These are phyloP conservation scores for Exophiala sp. DNA, from an alignment of 2,329 filamentous ascomycete species.

Conservation along the genomic window DNA sequence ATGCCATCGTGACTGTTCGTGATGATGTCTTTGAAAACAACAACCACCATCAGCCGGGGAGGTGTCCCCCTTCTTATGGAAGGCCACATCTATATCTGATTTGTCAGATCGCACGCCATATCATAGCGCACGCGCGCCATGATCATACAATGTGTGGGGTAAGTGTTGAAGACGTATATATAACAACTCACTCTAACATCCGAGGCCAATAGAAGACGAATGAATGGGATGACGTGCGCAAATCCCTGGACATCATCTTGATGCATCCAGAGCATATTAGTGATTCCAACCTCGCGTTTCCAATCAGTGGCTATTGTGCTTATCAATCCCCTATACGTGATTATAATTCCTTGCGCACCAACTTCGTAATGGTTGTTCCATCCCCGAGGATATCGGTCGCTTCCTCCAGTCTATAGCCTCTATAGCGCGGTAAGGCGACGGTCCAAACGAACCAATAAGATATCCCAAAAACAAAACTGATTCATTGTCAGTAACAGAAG, in stretches of 20 bases:
- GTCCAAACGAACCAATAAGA: slow-evolving; percentile 67
- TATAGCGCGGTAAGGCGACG: slow-evolving; percentile 52
- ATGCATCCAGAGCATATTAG: slow-evolving; percentile 4
- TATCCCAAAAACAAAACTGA: slow-evolving; percentile 53
- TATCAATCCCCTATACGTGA: slow-evolving; percentile 23
- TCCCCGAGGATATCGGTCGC: slow-evolving; percentile 55
- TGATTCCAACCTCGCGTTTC: neutral
- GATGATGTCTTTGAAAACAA: neutral
- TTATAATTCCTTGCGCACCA: slow-evolving; percentile 37
- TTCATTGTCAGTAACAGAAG: slow-evolving; percentile 20
- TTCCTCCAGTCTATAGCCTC: slow-evolving; percentile 59
- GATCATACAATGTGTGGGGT: slow-evolving; percentile 20
- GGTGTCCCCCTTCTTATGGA: slow-evolving; percentile 18
- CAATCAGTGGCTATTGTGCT: slow-evolving; percentile 13
- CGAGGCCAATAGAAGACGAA: slow-evolving; percentile 14
- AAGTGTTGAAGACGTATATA: slow-evolving; percentile 9
- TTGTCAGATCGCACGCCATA: slow-evolving; percentile 29
- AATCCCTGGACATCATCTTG: slow-evolving; percentile 1
- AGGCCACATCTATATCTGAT: slow-evolving; percentile 16
- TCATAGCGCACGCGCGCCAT: slow-evolving; percentile 16
- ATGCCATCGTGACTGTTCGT: slow-evolving; percentile 23
- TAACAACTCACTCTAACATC: neutral
- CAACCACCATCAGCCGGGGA: neutral
- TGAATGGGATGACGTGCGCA: slow-evolving; percentile 17
- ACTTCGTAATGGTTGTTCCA: slow-evolving; percentile 60